These are phyloP conservation scores for Casuarina cunninghamiana DNA, from an alignment of 306 rosid genomes.

Conservation along the genomic window DNA sequence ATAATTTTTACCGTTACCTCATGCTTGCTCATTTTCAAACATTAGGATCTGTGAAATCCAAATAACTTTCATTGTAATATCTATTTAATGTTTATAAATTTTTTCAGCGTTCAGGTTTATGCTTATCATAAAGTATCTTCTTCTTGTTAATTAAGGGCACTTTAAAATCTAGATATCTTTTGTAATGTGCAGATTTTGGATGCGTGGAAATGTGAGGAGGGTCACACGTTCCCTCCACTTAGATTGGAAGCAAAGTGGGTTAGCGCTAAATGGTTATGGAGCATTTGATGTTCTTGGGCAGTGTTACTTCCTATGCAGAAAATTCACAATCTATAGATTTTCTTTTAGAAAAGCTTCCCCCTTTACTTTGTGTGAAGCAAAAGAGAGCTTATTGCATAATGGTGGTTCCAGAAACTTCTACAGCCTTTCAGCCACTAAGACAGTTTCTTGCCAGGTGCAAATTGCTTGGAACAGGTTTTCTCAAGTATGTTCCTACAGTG, in stretches of 20 bases:
- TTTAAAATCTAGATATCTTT: conserved; percentile 22
- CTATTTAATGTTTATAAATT: background rate
- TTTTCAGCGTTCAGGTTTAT: conserved; percentile 2
- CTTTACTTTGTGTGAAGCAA: conserved; percentile 33
- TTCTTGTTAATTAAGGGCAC: conserved; percentile 17
- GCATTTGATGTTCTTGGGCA: conserved; percentile 27
- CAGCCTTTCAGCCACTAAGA: conserved; percentile 29
- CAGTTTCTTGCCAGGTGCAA: conserved; percentile 45
- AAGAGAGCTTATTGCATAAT: conserved; percentile 25
- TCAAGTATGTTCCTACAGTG: conserved; percentile 42
- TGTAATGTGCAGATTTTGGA: conserved; percentile 50
- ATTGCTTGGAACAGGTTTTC: conserved; percentile 59
- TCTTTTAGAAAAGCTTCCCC: conserved; percentile 35
- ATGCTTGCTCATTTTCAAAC: background rate
- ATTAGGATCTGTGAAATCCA: background rate
- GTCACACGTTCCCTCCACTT: conserved; percentile 34
- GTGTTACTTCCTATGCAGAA: conserved; percentile 31
- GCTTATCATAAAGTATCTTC: conserved; percentile 8
- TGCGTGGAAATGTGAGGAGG: conserved; percentile 46
- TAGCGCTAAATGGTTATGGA: conserved; percentile 23
- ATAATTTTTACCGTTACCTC: background rate
- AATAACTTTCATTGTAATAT: background rate
- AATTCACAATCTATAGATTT: conserved; percentile 31
- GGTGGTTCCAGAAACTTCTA: conserved; percentile 37
- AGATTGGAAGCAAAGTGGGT: conserved; percentile 28